Evolutionary conservation across 305 asterid genomes (phyloP), one percentile per base, ranked within the genome.

Genomic region (Withania somnifera): DNA sequence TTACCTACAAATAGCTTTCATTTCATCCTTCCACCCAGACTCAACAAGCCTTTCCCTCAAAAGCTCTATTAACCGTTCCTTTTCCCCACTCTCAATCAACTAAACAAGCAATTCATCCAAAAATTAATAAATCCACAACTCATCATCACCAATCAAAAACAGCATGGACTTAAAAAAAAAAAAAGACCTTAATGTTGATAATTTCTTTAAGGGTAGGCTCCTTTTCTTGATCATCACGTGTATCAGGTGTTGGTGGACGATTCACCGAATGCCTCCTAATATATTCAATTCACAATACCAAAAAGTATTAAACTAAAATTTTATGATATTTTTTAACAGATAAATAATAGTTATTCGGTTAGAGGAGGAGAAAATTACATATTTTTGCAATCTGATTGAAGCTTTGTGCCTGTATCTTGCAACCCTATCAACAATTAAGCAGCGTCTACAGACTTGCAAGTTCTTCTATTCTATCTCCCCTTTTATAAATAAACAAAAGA

Each of bases 1-100:
- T 28, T 32, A 91, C 94, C 94, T 91, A 92, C 95, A 91, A 79
- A 89, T 85, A 52, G 92, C 36, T 86, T 85, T 88, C 97, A 92
- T 90, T 63, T 91, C 95, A 84, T 91, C 92, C 81, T 81, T 90
- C 97, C 97, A 91, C 57, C 95, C 97, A 85, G 90, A 92, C 73
- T 90, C 93, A 5, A 89, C 86, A 19, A 91, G 92, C 80, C 89
- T 88, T 83, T 90, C 97, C 84, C 91, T 87, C 81, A 92, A 86
- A 17, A 91, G 88, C 85, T 91, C 94, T 87, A 88, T 91, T 89
- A 92, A 82, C 10, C 91, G 83, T 84, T 92, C 93, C 28, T 91
- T 92, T 63, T 88, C 93, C 20, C 93, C 95, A 79, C 87, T 89
- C 82, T 90, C 91, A 38, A 84, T 83, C 78, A 91, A 84, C 97